Percentiles rank a stretch among this genome's conserved stretches.
Conservation (phyloP, 2,329 filamentous ascomycete species). For the Aureobasidium sp. region DNA sequence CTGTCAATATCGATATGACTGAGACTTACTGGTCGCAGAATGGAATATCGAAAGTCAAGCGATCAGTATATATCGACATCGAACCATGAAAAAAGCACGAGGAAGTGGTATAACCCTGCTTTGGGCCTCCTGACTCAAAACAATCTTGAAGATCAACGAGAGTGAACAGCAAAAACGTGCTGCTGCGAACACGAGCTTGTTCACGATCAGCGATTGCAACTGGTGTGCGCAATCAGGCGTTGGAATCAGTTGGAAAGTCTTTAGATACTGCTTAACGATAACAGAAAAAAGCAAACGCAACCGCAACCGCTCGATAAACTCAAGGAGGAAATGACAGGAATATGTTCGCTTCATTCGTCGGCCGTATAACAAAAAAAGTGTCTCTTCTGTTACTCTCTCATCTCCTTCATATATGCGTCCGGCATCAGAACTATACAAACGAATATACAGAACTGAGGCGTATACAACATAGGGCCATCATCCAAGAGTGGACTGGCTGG, state of each 20-base stretch:
- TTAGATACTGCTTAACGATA: constrained; percentile 8
- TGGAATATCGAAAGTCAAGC: not conserved
- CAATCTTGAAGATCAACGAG: not conserved
- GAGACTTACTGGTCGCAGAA: not conserved
- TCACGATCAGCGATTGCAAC: not conserved
- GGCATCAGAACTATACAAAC: not conserved
- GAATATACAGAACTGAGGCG: not conserved
- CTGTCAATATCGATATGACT: not conserved
- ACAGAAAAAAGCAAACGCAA: not conserved
- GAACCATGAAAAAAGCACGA: not conserved
- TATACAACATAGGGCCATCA: not conserved
- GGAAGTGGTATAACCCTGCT: not conserved
- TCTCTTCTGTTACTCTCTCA: not conserved
- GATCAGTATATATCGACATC: not conserved
- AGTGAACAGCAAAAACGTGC: not conserved
- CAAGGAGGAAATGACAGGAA: not conserved
- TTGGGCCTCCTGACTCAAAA: not conserved
- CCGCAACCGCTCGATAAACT: not conserved
- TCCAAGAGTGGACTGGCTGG: constrained; percentile 8
- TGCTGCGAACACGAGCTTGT: not conserved
- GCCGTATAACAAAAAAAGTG: not conserved
- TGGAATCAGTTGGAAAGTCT: not conserved
- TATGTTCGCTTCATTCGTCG: not conserved
- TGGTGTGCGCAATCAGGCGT: not conserved
- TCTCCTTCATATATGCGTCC: not conserved